Evolutionary conservation across 78 protist species (phyloP), one percentile per base, ranked within the genome.

Genomic region (Blattamonas nauphoetae): DNA sequence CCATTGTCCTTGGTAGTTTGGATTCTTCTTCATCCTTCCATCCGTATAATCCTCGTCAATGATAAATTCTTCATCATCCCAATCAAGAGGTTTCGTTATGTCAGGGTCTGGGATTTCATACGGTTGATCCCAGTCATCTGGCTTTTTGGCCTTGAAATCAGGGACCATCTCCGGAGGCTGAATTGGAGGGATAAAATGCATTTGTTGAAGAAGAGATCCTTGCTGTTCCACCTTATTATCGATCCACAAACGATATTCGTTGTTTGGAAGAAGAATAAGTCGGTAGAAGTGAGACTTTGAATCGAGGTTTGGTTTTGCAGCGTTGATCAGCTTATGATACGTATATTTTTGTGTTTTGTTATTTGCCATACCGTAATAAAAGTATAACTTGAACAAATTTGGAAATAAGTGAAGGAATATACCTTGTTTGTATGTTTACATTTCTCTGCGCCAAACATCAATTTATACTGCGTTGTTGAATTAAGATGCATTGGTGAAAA

Each of bases 371-470:
- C 41, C 34, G 5, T 55, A 41, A 78, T 78, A 78, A 86, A 88
- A 88, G 79, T 88, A 86, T n/a, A n/a, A n/a, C n/a, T n/a, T n/a
- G n/a, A n/a, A n/a, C n/a, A n/a, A n/a, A n/a, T n/a, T n/a, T n/a
- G n/a, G n/a, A n/a, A n/a, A n/a, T n/a, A n/a, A n/a, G n/a, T n/a
- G n/a, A n/a, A n/a, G n/a, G n/a, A n/a, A n/a, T n/a, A n/a, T 45
- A 71, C 36, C 29, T 80, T 55, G 84, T 83, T 1, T 11, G 11
- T 0, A 3, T 0, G 32, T 1, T 63, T 86, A 34, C 89, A 88
- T 63, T 42, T 85, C 77, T 88, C 89, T 34, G 89, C 86, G 43
- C 89, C 89, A 3, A 88, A 88, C 89, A 88, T 88, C 41, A 88
- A 1, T 36, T 45, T 33, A 43, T 88, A 88, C 6, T 63, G 42